These are phyloP conservation scores for Penicillium diatomitis DNA, from an alignment of 495 filamentous ascomycete genomes.

Conservation along the genomic window DNA sequence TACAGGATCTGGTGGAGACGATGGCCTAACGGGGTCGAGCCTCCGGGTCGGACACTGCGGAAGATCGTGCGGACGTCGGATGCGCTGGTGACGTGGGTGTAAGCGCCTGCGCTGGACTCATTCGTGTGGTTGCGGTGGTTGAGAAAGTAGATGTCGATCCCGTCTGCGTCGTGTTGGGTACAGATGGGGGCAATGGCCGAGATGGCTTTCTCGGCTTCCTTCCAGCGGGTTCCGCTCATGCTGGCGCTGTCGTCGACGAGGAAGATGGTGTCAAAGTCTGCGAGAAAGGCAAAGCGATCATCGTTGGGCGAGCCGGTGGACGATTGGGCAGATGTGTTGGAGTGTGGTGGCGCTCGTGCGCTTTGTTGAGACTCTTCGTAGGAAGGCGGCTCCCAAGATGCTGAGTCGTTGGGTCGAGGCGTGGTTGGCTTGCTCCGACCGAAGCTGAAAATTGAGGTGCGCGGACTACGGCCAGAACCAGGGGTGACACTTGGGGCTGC, in stretches of 20 bases:
- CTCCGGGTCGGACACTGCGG: constrained; percentile 48
- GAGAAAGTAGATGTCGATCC: constrained; percentile 92
- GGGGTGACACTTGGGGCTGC: too few relatives aligned
- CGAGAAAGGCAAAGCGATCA: constrained; percentile 66
- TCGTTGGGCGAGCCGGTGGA: constrained; percentile 10
- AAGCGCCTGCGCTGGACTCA: constrained; percentile 22
- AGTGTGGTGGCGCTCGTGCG: background rate
- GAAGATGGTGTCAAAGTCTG: constrained; percentile 85
- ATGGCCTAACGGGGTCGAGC: constrained; percentile 66
- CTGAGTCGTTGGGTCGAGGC: background rate
- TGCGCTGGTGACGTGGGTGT: constrained; percentile 47
- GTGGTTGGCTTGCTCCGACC: background rate
- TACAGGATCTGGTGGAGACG: constrained; percentile 64
- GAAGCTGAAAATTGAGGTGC: background rate
- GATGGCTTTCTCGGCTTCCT: constrained; percentile 64
- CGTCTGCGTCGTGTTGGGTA: constrained; percentile 71
- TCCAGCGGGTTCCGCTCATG: constrained; percentile 76
- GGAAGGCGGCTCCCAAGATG: constrained; percentile 25
- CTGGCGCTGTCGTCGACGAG: constrained; percentile 86
- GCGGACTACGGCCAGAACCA: background rate
- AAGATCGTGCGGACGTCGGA: constrained; percentile 58
- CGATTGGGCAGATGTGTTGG: background rate
- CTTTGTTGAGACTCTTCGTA: constrained; percentile 13
- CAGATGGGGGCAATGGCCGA: constrained; percentile 76
- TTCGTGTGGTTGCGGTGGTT: constrained; percentile 44